Base-by-base conservation (phyloP, 2,329 filamentous ascomycete species). In the Ramichloridium luteum region DNA sequence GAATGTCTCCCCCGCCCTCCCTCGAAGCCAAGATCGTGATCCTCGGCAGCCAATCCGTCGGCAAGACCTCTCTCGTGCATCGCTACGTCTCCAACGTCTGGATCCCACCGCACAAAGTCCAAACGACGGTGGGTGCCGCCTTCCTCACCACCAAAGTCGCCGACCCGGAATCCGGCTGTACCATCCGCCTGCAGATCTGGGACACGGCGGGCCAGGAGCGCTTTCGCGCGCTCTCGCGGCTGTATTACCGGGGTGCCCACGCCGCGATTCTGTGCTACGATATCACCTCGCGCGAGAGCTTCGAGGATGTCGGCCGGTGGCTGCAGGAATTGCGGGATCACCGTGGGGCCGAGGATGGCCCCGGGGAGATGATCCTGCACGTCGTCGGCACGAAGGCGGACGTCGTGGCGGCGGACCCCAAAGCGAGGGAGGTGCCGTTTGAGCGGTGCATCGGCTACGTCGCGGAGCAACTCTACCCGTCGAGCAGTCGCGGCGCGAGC, bases 311-410 rank as follows among this genome's bases (percentile, higher is more conserved):
- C 84, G 84, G 83, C 50, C 71, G 79, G 34, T 94, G 86, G 86
- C 70, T 94, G 39, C 73, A 70, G 38, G 86, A 94, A 60, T 71
- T 93, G 34, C 78, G 83, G 46, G 72, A 74, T 41, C 86, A 90
- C 53, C 70, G 88, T 9, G 35, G 39, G 30, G 38, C 38, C 36
- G 30, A 39, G 3, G 13, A 31, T 2, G 28, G 27, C n/a, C 34
- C 36, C 9, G 43, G 76, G 37, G 80, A 86, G 45, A 77, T 92
- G 31, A 78, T 94, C 28, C 70, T 94, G 4, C 86, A 94, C 54
- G 80, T 94, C n/a, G 86, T 96, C 6, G 90, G 88, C 42, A 96
- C 84, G 8, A 93, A 93, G 55, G 77, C 80, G 38, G 88, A 98
- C 57, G 75, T 96, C 27, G 86, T 94, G 30, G 78, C 85, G 25